A percentile compares a stretch with the other conserved stretches of the same genome.
Conservation (phyloP, 228 moss, liverwort and hornwort species). For the Sphagnum fallax region DNA sequence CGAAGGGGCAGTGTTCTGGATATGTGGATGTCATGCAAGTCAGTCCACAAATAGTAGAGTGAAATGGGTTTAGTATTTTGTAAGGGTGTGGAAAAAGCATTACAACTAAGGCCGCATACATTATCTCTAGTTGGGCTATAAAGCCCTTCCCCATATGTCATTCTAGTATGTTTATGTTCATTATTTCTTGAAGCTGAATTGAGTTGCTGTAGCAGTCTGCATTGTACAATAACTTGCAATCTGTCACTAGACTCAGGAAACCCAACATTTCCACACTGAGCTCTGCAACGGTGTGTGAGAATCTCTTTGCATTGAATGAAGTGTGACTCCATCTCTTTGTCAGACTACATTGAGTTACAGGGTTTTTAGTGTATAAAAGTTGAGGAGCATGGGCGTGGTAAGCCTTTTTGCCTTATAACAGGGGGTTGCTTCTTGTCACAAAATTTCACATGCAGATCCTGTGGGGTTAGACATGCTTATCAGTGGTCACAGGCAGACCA, state of each 20-base stretch:
- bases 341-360: too few relatives aligned
- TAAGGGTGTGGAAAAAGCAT: too few relatives aligned
- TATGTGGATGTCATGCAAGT: not conserved
- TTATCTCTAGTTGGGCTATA: too few relatives aligned
- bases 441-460: constrained; percentile 99
- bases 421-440: constrained; percentile 15
- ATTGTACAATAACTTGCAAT: constrained; percentile 82
- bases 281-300: constrained; percentile 83
- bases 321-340: too few relatives aligned
- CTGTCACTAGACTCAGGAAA: constrained; percentile 86
- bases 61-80: too few relatives aligned
- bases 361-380: too few relatives aligned
- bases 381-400: not conserved
- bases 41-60: too few relatives aligned
- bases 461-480: constrained; percentile 95
- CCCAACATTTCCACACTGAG: constrained; percentile 89
- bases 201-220: constrained; percentile 63
- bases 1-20: not conserved
- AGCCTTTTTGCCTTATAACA: not conserved
- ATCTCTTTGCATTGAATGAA: not conserved
- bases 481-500: constrained; percentile 85
- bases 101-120: too few relatives aligned
- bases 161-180: too few relatives aligned
- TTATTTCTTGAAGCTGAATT: too few relatives aligned
- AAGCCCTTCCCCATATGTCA: too few relatives aligned